phyloP scores from a whole-genome alignment of 75 land plant genomes.

The Sequoia sempervirens region DNA sequence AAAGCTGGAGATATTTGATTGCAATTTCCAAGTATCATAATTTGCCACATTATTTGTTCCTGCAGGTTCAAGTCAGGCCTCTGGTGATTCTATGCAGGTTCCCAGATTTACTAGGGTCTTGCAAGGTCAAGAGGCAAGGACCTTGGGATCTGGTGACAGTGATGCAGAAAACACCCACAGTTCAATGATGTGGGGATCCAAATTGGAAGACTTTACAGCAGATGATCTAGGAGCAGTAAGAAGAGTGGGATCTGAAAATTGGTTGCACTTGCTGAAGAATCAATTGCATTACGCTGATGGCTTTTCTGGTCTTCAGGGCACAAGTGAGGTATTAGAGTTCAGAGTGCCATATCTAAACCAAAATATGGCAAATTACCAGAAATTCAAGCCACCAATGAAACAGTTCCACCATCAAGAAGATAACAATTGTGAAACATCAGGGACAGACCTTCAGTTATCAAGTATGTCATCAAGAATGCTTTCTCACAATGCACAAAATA shows the following conservation, averaged over 20 bases:
- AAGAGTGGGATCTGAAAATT: no score
- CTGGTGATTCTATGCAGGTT: slow-evolving; percentile 37
- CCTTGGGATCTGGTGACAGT: slow-evolving; percentile 42
- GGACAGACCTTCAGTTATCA: background rate
- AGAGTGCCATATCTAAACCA: background rate
- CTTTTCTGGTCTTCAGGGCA: slow-evolving; percentile 40
- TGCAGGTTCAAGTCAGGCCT: slow-evolving; percentile 33
- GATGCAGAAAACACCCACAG: slow-evolving; percentile 40
- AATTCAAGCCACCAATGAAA: background rate
- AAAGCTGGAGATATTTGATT: background rate
- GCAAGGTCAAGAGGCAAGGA: slow-evolving; percentile 75
- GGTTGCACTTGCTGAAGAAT: slow-evolving; percentile 23
- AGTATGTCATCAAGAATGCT: background rate
- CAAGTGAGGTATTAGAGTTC: slow-evolving; percentile 7
- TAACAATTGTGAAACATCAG: background rate
- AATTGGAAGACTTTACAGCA: slow-evolving; percentile 20
- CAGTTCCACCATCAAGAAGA: background rate
- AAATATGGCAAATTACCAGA: background rate
- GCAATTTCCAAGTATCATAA: slow-evolving; percentile 2
- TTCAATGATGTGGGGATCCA: slow-evolving; percentile 21
- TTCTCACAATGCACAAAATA: background rate
- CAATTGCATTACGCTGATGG: slow-evolving; percentile 34
- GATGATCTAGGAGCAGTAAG: no score
- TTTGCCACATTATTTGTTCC: background rate
- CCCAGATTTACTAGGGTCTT: slow-evolving; percentile 57